Base-by-base conservation (phyloP, 2,329 filamentous ascomycete species). In the Balansia obtecta region DNA sequence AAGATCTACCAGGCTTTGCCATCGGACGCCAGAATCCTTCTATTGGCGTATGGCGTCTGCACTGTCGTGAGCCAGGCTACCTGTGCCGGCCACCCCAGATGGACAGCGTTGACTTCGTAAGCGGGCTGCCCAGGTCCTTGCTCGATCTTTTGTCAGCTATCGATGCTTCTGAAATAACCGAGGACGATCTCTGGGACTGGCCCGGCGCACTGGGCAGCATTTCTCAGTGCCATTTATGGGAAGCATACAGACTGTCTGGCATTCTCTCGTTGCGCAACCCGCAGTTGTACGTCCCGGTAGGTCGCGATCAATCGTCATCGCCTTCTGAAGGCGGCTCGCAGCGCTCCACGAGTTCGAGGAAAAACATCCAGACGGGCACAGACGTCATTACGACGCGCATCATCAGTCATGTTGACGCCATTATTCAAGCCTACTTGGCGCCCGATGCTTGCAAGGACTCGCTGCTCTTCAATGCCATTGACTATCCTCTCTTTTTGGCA, bases 51-150 rank as follows among this genome's bases (percentile, higher is more conserved):
- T 49, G 47, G 47, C 47, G 47, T 18, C 18, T 41, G 18, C 40
- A 44, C 47, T 49, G 47, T 38, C 47, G 47, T 13, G 47, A 49
- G 47, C 47, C 40, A 15, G 47, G 47, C 15, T 49, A 49, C 8
- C 30, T 43, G 18, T 49, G 47, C 7, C 47, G 47, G 10, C 47
- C 47, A 4, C 47, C 40, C 3, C 47, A 43, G 33, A 8, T 49
- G 30, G 47, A 49, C 40, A 49, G 47, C 20, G 40, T 49, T 1
- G 47, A 49, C 5, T 49, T 43, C 15, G 47, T 49, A 15, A 49
- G 47, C 32, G 47, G 47, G 15, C 39, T 49, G 4, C 47, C 47
- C 8, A 32, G 47, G 18, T 49, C 47, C 9, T 41, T 49, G 30
- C 47, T 49, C 18, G 47, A 49, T 20, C 33, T 49, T 8, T 22